Conservation (phyloP, 768 basidiomycete genomes). For the Royoungia palumana region DNA sequence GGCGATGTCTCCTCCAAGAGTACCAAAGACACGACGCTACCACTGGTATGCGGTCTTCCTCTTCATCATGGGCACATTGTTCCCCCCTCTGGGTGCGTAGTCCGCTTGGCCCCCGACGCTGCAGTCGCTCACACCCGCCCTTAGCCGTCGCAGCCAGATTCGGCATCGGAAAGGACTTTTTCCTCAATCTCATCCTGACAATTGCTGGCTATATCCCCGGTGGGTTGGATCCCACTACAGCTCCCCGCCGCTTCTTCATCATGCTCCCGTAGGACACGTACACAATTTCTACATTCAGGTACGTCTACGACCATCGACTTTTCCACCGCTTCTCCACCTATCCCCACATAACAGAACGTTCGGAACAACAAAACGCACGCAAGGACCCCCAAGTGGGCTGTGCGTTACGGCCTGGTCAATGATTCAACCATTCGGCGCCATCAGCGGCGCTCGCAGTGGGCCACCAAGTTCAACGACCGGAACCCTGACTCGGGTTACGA, state of each 20-base stretch:
- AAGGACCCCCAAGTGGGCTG: conserved; percentile 95
- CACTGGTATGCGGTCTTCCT: conserved; percentile 82
- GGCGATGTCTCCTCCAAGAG: conserved; percentile 44
- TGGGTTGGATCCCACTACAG: conserved; percentile 26
- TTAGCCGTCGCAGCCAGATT: conserved; percentile 91
- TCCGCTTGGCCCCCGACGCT: neutral
- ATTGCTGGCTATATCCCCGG: conserved; percentile 90
- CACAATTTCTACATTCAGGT: conserved; percentile 96
- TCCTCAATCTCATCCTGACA: conserved; percentile 84
- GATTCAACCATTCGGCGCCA: conserved; percentile 74
- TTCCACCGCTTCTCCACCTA: conserved; percentile 3
- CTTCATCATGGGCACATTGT: conserved; percentile 84
- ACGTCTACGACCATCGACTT: conserved; percentile 6
- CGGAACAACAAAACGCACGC: conserved; percentile 91
- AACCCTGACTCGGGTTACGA: conserved; percentile 66
- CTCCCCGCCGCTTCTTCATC: conserved; percentile 3
- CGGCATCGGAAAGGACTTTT: conserved; percentile 88
- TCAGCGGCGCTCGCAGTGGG: conserved; percentile 83
- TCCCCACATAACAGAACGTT: conserved; percentile 60
- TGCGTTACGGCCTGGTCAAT: conserved; percentile 87
- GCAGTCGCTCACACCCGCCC: conserved; percentile 4
- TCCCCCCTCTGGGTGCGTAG: conserved; percentile 81
- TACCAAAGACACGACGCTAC: conserved; percentile 55
- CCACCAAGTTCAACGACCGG: conserved; percentile 80
- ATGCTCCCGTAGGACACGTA: conserved; percentile 57